phyloP scores from a whole-genome alignment of 345 rosid species.

The Citrus sp. region DNA sequence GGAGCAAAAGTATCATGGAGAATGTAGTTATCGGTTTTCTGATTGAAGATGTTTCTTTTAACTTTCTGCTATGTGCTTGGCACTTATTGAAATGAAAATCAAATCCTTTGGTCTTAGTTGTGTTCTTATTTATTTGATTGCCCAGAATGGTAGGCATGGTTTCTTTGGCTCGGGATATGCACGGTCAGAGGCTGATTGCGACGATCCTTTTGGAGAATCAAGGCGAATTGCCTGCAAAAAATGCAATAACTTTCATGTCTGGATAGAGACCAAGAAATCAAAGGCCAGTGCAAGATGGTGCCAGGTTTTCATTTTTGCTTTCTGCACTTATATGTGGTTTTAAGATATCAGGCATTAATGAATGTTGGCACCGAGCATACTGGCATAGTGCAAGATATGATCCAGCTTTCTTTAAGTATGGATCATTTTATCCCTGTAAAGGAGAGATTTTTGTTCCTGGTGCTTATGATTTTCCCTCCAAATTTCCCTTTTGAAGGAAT shows the following conservation, averaged over 20 bases:
- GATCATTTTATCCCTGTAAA: background rate
- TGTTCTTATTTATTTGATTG: slow-evolving; percentile 21
- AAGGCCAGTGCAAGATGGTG: slow-evolving; percentile 99
- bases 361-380: background rate
- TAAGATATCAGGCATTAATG: background rate
- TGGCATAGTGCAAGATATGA: slow-evolving; percentile 7
- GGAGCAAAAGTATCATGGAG: background rate
- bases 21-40: background rate
- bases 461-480: slow-evolving; percentile 15
- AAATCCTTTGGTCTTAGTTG: slow-evolving; percentile 14
- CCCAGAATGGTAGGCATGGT: slow-evolving; percentile 54
- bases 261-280: slow-evolving; percentile 68
- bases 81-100: background rate
- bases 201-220: slow-evolving; percentile 69
- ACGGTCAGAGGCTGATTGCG: slow-evolving; percentile 53
- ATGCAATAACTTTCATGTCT: slow-evolving; percentile 72
- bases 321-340: background rate
- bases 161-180: slow-evolving; percentile 62
- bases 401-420: slow-evolving; percentile 12
- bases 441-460: background rate
- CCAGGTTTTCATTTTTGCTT: slow-evolving; percentile 58
- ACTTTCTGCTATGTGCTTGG: background rate
- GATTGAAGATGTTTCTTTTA: slow-evolving; percentile 1
- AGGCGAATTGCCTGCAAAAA: slow-evolving; percentile 88
- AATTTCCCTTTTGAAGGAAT: slow-evolving; percentile 57